Percentiles rank a stretch among this genome's conserved stretches.
These are phyloP conservation scores for Zasmidium citrigriseum DNA, from an alignment of 2,329 filamentous ascomycete genomes.

Conservation along the genomic window DNA sequence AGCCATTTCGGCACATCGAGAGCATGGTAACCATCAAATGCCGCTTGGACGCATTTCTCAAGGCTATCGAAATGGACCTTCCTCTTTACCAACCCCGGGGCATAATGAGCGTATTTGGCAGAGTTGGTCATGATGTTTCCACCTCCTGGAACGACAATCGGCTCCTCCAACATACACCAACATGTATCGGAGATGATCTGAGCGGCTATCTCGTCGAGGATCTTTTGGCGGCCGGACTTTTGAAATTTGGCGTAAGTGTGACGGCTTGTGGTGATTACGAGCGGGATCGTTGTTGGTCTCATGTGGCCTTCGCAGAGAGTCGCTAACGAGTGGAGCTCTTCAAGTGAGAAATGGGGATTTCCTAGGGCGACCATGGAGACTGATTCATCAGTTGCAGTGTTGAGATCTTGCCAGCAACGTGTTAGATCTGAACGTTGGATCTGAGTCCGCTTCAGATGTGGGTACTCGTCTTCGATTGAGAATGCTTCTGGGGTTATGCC, in stretches of 20 bases:
- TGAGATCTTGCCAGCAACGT: constrained; percentile 10
- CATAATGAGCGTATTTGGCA: constrained; percentile 51
- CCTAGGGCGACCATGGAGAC: constrained; percentile 47
- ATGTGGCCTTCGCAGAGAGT: constrained; percentile 21
- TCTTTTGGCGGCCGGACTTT: constrained; percentile 32
- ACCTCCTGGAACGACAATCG: constrained; percentile 34
- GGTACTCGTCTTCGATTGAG: constrained; percentile 7
- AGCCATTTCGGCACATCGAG: not conserved
- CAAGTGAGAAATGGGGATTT: constrained; percentile 48
- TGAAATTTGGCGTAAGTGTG: not conserved
- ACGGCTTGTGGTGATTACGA: constrained; percentile 15
- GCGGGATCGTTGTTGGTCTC: not conserved
- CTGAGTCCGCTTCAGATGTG: not conserved
- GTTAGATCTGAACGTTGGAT: not conserved
- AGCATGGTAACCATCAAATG: not conserved
- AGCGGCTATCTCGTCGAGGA: constrained; percentile 41
- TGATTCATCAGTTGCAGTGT: constrained; percentile 11
- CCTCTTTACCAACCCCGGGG: constrained; percentile 26
- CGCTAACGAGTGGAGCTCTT: constrained; percentile 39
- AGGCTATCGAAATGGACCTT: constrained; percentile 30
- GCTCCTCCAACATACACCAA: constrained; percentile 51
- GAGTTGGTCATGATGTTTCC: constrained; percentile 48
- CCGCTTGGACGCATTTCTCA: constrained; percentile 24
- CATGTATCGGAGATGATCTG: constrained; percentile 48
- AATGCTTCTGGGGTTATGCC: constrained; percentile 44